Percentiles rank a stretch among this genome's conserved stretches.
phyloP scores from a whole-genome alignment of 1,284 basidiomycete species.

The Agaricales sp. region DNA sequence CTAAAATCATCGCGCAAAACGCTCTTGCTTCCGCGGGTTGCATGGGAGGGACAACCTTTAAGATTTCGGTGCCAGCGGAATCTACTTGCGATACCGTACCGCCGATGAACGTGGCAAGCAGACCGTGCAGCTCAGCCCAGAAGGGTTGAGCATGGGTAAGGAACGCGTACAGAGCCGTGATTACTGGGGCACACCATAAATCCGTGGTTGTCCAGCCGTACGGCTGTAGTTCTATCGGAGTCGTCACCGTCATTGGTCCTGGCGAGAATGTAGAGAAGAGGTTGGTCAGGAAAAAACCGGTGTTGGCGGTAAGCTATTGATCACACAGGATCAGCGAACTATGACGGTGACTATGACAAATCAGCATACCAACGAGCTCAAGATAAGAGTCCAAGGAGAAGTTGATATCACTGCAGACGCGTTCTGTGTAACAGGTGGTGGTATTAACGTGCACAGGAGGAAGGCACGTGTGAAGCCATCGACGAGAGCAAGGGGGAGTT shows the following conservation, averaged over 20 bases:
- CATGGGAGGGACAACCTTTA: conserved; percentile 29
- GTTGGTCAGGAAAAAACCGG: conserved; percentile 63
- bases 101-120: conserved; percentile 32
- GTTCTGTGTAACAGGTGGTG: conserved; percentile 47
- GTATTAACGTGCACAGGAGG: conserved; percentile 63
- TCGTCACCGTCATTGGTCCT: conserved; percentile 47
- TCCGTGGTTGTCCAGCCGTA: conserved; percentile 71
- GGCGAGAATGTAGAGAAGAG: conserved; percentile 61
- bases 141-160: conserved; percentile 72
- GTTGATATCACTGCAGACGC: conserved; percentile 34
- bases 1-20: conserved; percentile 52
- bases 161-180: conserved; percentile 61
- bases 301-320: conserved; percentile 53
- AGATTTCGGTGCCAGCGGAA: neutral
- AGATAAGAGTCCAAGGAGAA: conserved; percentile 63
- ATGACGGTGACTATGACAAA: conserved; percentile 3
- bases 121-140: conserved; percentile 50
- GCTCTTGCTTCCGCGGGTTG: conserved; percentile 57
- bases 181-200: conserved; percentile 63
- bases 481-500: conserved; percentile 48
- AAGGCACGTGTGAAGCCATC: conserved; percentile 63
- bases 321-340: conserved; percentile 5
- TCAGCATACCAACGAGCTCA: conserved; percentile 51
- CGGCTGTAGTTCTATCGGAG: conserved; percentile 56
- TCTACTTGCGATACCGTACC: conserved; percentile 17